A percentile compares a stretch with the other conserved stretches of the same genome.
Evolutionary conservation across 148 eudicot genomes (phyloP).

Genomic region (Fagopyrum esculentum): DNA sequence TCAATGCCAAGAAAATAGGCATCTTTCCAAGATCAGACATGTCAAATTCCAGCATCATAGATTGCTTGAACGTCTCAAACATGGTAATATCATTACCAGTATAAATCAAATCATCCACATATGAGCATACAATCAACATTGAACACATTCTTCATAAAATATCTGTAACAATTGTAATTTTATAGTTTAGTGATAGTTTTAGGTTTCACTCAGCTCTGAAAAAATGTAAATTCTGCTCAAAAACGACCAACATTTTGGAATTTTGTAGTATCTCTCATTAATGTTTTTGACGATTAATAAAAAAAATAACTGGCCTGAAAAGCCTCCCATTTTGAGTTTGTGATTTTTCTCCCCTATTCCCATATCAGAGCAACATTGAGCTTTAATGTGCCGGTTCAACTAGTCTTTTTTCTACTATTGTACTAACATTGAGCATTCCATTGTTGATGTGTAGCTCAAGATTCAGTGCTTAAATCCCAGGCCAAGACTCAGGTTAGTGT

Average conservation of each 20-base stretch:
- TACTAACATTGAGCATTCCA: background rate
- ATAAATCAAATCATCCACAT: too few species aligned
- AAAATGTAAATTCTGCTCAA: background rate
- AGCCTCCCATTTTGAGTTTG: conserved; percentile 4
- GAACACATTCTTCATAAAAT: background rate
- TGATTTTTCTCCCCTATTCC: background rate
- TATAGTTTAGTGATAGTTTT: background rate
- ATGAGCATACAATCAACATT: too few species aligned
- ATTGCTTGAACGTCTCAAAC: too few species aligned
- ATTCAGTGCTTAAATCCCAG: conserved; percentile 61
- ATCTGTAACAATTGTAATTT: background rate
- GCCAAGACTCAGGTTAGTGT: conserved; percentile 44
- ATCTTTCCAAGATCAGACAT: too few species aligned
- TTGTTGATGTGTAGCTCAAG: conserved; percentile 40
- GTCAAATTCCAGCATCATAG: too few species aligned
- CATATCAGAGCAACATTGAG: background rate
- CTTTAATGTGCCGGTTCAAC: background rate
- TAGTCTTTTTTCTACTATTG: background rate
- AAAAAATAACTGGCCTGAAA: background rate
- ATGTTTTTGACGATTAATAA: background rate
- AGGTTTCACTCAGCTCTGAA: background rate
- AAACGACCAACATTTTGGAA: background rate
- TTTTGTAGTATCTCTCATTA: background rate
- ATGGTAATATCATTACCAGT: too few species aligned
- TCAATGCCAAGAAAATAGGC: too few species aligned